Conservation (phyloP, 768 basidiomycete species). For the Tylopilus sp. region DNA sequence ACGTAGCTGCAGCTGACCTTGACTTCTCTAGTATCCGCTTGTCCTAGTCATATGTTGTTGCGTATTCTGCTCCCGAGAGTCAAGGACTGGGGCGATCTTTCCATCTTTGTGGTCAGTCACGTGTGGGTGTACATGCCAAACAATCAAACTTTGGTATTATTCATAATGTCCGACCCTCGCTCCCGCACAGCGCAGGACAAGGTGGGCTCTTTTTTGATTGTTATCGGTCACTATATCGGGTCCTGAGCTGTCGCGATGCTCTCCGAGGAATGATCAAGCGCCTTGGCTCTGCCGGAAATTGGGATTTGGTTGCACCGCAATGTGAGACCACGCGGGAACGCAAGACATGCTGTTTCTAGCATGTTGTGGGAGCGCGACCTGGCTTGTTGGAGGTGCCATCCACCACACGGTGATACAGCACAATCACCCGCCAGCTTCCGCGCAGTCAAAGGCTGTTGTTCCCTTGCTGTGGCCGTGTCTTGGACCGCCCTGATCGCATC, state of each 20-base stretch:
- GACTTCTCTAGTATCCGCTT: background rate
- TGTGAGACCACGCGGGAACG: constrained; percentile 41
- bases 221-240: constrained; percentile 51
- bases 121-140: constrained; percentile 24
- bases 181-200: constrained; percentile 38
- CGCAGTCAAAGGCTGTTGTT: constrained; percentile 10
- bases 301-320: constrained; percentile 39
- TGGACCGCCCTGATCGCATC: constrained; percentile 13
- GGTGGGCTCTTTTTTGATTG: constrained; percentile 35
- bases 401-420: constrained; percentile 26
- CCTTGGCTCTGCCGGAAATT: constrained; percentile 35
- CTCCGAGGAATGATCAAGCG: constrained; percentile 29
- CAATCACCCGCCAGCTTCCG: background rate
- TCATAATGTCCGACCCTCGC: constrained; percentile 52
- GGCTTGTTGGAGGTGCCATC: constrained; percentile 31
- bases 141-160: constrained; percentile 52
- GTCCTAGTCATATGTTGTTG: constrained; percentile 1
- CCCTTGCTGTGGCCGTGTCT: constrained; percentile 1
- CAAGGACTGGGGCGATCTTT: constrained; percentile 43
- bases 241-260: constrained; percentile 20
- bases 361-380: constrained; percentile 41
- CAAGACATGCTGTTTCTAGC: constrained; percentile 42
- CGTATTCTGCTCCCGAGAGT: background rate
- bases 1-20: constrained; percentile 1
- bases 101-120: constrained; percentile 28